Percentiles rank a stretch among this genome's conserved stretches.
Evolutionary conservation across 2,329 filamentous ascomycete species (phyloP).

Genomic region (Penicillium sp.): DNA sequence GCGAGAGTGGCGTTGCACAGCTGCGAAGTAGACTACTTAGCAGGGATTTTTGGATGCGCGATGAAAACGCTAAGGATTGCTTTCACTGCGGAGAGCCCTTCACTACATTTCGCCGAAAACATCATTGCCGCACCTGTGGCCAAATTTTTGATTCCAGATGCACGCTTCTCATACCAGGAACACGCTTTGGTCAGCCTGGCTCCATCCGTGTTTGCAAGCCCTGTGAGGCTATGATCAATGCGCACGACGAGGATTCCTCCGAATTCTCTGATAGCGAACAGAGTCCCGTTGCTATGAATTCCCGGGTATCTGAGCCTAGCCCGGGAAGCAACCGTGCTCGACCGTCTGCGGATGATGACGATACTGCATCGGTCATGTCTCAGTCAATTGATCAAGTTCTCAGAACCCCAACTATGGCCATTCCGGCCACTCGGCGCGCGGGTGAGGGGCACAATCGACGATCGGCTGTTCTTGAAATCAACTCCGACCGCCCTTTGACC

Average conservation of each 20-base stretch:
- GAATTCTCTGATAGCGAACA: conserved; percentile 73
- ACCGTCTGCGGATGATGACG: conserved; percentile 45
- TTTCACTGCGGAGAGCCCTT: conserved; percentile 89
- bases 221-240: conserved; percentile 85
- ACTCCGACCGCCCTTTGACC: conserved; percentile 68
- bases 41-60: conserved; percentile 98
- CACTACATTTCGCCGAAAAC: conserved; percentile 89
- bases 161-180: conserved; percentile 82
- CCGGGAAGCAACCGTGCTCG: conserved; percentile 44
- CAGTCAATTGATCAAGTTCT: conserved; percentile 46
- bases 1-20: conserved; percentile 48
- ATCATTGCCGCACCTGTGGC: conserved; percentile 92
- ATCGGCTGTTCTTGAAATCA: conserved; percentile 86
- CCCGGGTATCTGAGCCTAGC: conserved; percentile 59
- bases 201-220: conserved; percentile 87
- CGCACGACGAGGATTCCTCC: conserved; percentile 84
- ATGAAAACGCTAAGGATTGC: conserved; percentile 96
- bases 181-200: conserved; percentile 79
- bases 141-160: conserved; percentile 98
- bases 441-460: conserved; percentile 76
- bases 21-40: conserved; percentile 84
- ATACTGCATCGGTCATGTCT: conserved; percentile 45
- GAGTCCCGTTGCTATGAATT: conserved; percentile 59
- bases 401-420: conserved; percentile 59
- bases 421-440: conserved; percentile 59